These are phyloP conservation scores for Oemleria cerasiformis DNA, from an alignment of 306 rosid genomes.

Conservation along the genomic window DNA sequence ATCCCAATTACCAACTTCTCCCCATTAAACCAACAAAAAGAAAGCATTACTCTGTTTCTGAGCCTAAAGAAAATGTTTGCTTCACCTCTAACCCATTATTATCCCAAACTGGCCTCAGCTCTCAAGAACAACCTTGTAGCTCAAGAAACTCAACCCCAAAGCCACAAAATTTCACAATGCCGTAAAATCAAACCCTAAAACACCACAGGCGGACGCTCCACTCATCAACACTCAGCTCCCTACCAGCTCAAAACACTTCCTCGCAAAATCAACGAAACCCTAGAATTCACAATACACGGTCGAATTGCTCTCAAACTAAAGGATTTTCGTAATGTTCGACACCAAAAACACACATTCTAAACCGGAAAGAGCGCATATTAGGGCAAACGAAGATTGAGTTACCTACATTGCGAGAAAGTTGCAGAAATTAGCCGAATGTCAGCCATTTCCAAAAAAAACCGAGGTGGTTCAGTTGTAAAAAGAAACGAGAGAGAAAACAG, in stretches of 20 bases:
- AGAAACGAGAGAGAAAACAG: background rate
- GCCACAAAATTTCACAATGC: constrained; percentile 20
- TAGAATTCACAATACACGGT: constrained; percentile 29
- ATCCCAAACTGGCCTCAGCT: constrained; percentile 16
- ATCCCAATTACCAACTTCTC: constrained; percentile 42
- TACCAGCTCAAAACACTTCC: constrained; percentile 33
- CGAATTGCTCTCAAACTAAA: constrained; percentile 24
- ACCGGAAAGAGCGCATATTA: constrained; percentile 13
- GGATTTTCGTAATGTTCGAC: constrained; percentile 7
- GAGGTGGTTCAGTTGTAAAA: constrained; percentile 26
- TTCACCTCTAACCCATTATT: constrained; percentile 52
- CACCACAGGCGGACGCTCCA: constrained; percentile 21
- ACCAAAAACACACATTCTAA: background rate
- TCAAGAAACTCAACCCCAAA: constrained; percentile 25
- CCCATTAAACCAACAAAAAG: constrained; percentile 44
- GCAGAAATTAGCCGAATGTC: constrained; percentile 19
- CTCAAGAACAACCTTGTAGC: constrained; percentile 34
- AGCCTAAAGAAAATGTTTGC: constrained; percentile 9
- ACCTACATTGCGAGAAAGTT: constrained; percentile 36
- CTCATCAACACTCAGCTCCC: constrained; percentile 38
- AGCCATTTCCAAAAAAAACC: constrained; percentile 25
- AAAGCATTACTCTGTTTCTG: constrained; percentile 24
- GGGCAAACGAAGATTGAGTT: constrained; percentile 15
- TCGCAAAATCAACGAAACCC: constrained; percentile 38
- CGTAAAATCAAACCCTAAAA: constrained; percentile 16